Percentiles rank a stretch among this genome's conserved stretches.
phyloP scores from a whole-genome alignment of 305 asterid genomes.

The Solanum hybrid region DNA sequence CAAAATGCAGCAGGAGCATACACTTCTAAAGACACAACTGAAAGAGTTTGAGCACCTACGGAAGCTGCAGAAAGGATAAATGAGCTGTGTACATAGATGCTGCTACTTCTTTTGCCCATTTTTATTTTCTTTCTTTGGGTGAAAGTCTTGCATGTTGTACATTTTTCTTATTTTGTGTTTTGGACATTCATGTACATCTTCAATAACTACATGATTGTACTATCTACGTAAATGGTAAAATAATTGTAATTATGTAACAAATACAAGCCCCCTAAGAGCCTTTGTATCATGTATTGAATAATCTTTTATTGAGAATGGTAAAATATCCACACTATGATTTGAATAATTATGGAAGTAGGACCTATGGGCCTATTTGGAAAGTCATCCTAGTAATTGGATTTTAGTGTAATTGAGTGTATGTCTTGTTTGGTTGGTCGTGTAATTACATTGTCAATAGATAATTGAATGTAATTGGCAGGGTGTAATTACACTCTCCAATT shows the following conservation, averaged over 20 bases:
- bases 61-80: constrained; percentile 23
- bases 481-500: no score
- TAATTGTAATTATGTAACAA: background rate
- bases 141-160: background rate
- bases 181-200: background rate
- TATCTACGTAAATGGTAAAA: background rate
- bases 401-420: background rate
- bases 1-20: constrained; percentile 57
- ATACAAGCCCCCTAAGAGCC: background rate
- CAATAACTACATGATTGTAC: background rate
- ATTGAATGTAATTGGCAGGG: background rate
- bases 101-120: background rate
- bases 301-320: background rate
- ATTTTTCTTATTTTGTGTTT: background rate
- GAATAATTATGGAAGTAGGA: background rate
- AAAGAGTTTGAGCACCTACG: constrained; percentile 51
- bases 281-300: background rate
- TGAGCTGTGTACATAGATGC: background rate
- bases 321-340: background rate
- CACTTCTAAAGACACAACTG: constrained; percentile 42
- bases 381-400: background rate
- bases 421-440: background rate
- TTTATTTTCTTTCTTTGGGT: background rate
- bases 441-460: no score
- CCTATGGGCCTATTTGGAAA: background rate